These are phyloP conservation scores for Trichoderma afroharzianum DNA, from an alignment of 2,329 filamentous ascomycete genomes.

Conservation along the genomic window DNA sequence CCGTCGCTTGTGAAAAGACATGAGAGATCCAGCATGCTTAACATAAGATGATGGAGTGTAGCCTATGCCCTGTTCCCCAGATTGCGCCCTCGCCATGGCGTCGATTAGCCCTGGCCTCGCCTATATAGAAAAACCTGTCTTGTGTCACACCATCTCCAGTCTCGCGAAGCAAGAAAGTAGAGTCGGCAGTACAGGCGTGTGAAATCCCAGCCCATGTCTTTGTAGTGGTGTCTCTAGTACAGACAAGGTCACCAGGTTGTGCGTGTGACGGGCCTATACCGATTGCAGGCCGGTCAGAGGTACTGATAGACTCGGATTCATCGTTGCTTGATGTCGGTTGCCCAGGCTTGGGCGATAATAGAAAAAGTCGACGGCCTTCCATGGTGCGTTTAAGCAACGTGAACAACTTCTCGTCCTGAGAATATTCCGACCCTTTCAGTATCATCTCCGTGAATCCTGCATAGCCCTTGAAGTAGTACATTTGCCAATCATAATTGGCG, in stretches of 20 bases:
- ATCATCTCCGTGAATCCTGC: background rate
- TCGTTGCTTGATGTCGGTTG: background rate
- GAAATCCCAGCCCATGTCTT: background rate
- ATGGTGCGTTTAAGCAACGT: background rate
- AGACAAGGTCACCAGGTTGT: background rate
- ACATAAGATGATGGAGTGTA: background rate
- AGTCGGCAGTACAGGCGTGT: background rate
- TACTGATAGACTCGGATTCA: background rate
- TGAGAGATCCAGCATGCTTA: background rate
- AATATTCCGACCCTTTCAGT: background rate
- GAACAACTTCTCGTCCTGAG: background rate
- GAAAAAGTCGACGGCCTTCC: background rate
- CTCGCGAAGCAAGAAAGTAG: background rate
- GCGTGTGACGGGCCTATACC: background rate
- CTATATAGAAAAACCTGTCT: background rate
- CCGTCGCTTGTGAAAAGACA: background rate
- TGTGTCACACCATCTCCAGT: background rate
- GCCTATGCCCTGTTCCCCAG: background rate
- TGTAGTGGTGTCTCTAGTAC: background rate
- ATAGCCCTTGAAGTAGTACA: background rate
- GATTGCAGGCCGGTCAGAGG: background rate
- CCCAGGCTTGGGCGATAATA: background rate
- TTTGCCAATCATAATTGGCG: background rate
- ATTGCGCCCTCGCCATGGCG: background rate
- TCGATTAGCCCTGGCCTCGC: background rate